These are phyloP conservation scores for Pezicula neosporulosa DNA, from an alignment of 2,329 filamentous ascomycete species.

Conservation along the genomic window DNA sequence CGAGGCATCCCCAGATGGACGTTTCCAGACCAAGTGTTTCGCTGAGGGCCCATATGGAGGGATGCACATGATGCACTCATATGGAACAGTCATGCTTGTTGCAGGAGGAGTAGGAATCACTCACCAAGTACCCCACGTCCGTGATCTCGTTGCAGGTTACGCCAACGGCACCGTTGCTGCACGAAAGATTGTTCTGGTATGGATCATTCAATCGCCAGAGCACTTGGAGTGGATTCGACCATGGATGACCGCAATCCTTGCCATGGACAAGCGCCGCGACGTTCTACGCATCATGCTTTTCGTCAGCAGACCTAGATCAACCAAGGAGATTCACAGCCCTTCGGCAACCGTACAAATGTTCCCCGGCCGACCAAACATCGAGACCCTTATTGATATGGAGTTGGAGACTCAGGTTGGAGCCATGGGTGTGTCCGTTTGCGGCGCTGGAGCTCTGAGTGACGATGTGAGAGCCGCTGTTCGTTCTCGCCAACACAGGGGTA, in stretches of 20 bases:
- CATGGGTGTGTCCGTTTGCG: slow-evolving; percentile 72
- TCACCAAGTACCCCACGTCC: slow-evolving; percentile 72
- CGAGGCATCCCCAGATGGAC: slow-evolving; percentile 54
- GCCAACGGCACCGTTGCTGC: slow-evolving; percentile 67
- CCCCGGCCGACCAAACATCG: slow-evolving; percentile 72
- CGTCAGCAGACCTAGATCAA: slow-evolving; percentile 69
- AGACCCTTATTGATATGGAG: slow-evolving; percentile 68
- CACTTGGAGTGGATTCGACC: slow-evolving; percentile 81
- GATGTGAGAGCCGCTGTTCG: slow-evolving; percentile 69
- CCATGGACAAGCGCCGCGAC: slow-evolving; percentile 71
- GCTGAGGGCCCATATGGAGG: slow-evolving; percentile 78
- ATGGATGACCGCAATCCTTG: slow-evolving; percentile 79
- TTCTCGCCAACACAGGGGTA: slow-evolving; percentile 58
- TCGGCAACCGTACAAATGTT: slow-evolving; percentile 81
- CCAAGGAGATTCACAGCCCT: slow-evolving; percentile 78
- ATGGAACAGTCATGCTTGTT: slow-evolving; percentile 76
- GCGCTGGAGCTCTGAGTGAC: slow-evolving; percentile 70
- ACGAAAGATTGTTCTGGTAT: slow-evolving; percentile 70
- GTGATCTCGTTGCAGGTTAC: slow-evolving; percentile 67
- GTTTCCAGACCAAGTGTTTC: slow-evolving; percentile 60
- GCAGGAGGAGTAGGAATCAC: slow-evolving; percentile 80
- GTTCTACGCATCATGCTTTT: slow-evolving; percentile 75
- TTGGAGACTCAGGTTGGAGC: slow-evolving; percentile 72
- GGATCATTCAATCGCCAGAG: slow-evolving; percentile 76
- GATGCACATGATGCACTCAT: slow-evolving; percentile 67